phyloP scores from a whole-genome alignment of 2,329 filamentous ascomycete species.

The Fusarium sp. region DNA sequence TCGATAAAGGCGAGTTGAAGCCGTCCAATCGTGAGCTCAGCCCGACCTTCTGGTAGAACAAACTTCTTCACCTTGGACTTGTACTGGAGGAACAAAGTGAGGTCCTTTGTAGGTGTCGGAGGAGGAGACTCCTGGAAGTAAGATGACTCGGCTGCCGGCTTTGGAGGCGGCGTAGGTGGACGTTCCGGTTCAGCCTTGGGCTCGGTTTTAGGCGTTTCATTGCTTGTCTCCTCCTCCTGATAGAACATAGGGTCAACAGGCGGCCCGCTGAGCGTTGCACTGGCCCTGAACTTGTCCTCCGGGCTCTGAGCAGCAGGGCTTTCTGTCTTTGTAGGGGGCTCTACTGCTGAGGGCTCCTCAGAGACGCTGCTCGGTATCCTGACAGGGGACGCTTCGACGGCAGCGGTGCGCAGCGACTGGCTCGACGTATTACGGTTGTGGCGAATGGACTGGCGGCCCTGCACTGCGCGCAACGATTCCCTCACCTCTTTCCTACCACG shows the following conservation, averaged over 20 bases:
- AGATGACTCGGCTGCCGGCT: constrained; percentile 53
- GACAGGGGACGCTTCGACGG: constrained; percentile 69
- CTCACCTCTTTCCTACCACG: constrained; percentile 80
- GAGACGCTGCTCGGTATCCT: constrained; percentile 70
- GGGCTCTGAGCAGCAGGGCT: constrained; percentile 66
- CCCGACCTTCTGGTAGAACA: constrained; percentile 83
- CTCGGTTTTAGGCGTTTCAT: constrained; percentile 30
- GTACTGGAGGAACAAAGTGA: constrained; percentile 95
- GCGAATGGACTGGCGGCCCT: constrained; percentile 62
- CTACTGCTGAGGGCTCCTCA: constrained; percentile 61
- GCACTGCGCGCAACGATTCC: constrained; percentile 81
- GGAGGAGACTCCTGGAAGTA: constrained; percentile 74
- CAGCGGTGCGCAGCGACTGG: constrained; percentile 51
- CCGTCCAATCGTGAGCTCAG: constrained; percentile 85
- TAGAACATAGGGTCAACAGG: constrained; percentile 58
- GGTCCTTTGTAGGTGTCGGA: constrained; percentile 76
- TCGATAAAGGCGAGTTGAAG: constrained; percentile 97
- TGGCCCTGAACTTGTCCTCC: constrained; percentile 70
- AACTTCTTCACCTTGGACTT: constrained; percentile 98
- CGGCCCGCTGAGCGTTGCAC: constrained; percentile 69
- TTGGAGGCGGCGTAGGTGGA: constrained; percentile 54
- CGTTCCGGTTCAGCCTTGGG: constrained; percentile 37
- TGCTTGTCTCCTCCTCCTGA: constrained; percentile 22
- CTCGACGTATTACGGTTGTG: constrained; percentile 61
- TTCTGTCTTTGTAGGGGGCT: constrained; percentile 37